Conservation (phyloP, 2,329 filamentous ascomycete genomes). For the Epichloe sylvatica region DNA sequence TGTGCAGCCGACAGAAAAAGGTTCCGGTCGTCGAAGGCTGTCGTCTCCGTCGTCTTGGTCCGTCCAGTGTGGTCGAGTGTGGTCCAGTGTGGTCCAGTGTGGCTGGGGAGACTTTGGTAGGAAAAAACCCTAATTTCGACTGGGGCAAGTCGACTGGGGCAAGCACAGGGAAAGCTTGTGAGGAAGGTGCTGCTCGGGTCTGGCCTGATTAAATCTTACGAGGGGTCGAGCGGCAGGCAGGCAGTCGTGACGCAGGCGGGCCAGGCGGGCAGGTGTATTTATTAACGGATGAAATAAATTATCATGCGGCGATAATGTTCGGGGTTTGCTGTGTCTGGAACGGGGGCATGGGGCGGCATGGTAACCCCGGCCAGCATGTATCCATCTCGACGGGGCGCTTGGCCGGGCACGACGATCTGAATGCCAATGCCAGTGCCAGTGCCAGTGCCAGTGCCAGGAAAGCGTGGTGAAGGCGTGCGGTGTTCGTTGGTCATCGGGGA, state of each 20-base stretch:
- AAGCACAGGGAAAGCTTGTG: neutral
- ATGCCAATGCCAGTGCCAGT: too few species aligned
- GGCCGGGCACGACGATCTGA: too few species aligned
- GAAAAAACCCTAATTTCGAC: neutral
- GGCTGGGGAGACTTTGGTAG: neutral
- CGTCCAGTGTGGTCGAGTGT: too few species aligned
- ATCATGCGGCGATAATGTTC: too few species aligned
- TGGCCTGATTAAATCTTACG: neutral
- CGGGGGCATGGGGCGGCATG: too few species aligned
- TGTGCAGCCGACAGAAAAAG: neutral
- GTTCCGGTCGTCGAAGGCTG: neutral
- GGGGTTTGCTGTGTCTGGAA: too few species aligned
- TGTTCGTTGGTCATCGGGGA: conserved; percentile 3
- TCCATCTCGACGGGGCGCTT: too few species aligned
- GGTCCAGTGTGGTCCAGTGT: neutral
- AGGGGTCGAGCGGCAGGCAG: neutral
- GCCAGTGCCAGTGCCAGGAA: too few species aligned
- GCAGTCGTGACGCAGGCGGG: neutral
- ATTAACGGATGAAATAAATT: neutral
- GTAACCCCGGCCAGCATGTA: too few species aligned
- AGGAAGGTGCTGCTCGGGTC: neutral
- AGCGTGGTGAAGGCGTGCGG: neutral
- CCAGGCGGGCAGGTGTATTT: neutral
- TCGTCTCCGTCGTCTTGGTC: neutral
- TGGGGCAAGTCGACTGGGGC: too few species aligned